phyloP scores from a whole-genome alignment of 768 basidiomycete species.

The Lepiota venenata region DNA sequence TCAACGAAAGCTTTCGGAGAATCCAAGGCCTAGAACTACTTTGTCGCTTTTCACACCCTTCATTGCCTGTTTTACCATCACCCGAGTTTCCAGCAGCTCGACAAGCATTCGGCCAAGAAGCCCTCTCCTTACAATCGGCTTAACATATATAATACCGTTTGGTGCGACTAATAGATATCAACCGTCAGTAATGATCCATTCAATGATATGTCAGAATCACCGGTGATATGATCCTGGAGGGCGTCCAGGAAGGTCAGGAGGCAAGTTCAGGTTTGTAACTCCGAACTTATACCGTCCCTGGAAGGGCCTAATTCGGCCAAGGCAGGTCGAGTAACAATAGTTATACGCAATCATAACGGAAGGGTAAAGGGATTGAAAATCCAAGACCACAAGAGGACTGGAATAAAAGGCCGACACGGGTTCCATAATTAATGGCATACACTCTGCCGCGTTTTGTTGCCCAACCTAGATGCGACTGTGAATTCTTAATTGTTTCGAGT shows the following conservation, averaged over 20 bases:
- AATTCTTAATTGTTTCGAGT: background rate
- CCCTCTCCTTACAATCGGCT: constrained; percentile 78
- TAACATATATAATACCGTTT: constrained; percentile 94
- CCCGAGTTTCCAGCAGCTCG: constrained; percentile 90
- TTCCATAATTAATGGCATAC: constrained; percentile 94
- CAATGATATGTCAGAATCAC: constrained; percentile 35
- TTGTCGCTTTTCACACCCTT: constrained; percentile 75
- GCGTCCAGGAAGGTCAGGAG: constrained; percentile 64
- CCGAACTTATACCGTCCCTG: constrained; percentile 89
- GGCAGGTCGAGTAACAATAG: constrained; percentile 94
- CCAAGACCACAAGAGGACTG: constrained; percentile 88
- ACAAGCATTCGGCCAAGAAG: constrained; percentile 87
- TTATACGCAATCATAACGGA: constrained; percentile 99
- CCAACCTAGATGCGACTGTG: constrained; percentile 63
- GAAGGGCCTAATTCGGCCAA: constrained; percentile 86
- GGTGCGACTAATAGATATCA: constrained; percentile 66
- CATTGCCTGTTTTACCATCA: constrained; percentile 99
- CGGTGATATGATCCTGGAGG: constrained; percentile 72
- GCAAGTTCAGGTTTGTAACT: constrained; percentile 66
- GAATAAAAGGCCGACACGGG: constrained; percentile 91
- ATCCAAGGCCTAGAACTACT: constrained; percentile 34
- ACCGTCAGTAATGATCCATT: background rate
- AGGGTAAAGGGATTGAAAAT: constrained; percentile 96
- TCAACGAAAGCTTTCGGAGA: background rate
- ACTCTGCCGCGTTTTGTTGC: constrained; percentile 93